Base-by-base conservation (phyloP, 306 rosid genomes). In the Oemleria cerasiformis region DNA sequence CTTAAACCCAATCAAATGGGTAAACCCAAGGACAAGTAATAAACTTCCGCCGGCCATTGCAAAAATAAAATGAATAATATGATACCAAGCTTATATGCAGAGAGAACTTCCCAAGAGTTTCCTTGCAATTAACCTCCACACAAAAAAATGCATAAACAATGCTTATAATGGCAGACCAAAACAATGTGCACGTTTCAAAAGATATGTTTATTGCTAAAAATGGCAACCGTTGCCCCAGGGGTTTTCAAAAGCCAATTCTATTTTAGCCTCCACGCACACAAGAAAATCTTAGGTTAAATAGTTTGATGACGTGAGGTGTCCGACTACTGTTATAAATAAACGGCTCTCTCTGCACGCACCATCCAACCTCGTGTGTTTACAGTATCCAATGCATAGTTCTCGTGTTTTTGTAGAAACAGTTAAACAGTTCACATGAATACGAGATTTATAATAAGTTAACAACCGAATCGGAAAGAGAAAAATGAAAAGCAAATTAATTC, bases 141-240 rank as follows among this genome's bases (percentile, higher is more conserved):
- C 36, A 61, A 17, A 6, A 38, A 36, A 16, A 61, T 38, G 15
- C 44, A 61, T 38, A 41, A 40, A 55, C 54, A 41, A 25, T 40
- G 20, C 51, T 54, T 69, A 21, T 54, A 54, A 51, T 53, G 62
- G 63, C 62, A 40, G 62, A 63, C 40, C 51, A 30, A 41, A 21
- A 55, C 25, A 11, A 14, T 21, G 42, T 43, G 51, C 41, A 69
- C 13, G 42, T 17, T 36, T 56, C 74, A 55, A 15, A 16, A 17
- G 51, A 7, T 20, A 14, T 3, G 16, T 16, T 41, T 16, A 41
- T 56, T 36, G 20, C 55, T n/a, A 70, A 8, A 68, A 39, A 1
- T 49, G 10, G 40, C 51, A 40, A 9, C 6, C 16, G n/a, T 4
- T 70, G 54, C n/a, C 25, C 51, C 63, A 21, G 54, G 73, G 30